Evolutionary conservation across 164 flowering plant genomes (phyloP).

Genomic region (Nymphaea colorata): DNA sequence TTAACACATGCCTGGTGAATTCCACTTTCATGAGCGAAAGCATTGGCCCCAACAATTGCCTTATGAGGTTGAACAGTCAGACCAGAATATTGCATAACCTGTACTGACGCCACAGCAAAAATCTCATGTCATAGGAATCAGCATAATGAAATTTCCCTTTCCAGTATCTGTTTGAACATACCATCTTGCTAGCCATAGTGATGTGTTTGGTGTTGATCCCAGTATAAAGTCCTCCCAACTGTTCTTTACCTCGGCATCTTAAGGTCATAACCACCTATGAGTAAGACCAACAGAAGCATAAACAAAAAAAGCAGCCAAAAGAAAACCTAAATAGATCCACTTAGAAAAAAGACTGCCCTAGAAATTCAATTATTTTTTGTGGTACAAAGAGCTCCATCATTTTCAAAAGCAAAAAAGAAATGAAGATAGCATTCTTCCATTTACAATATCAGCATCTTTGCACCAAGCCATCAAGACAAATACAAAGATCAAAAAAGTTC

Average conservation of each 20-base stretch:
- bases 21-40: conserved; percentile 99
- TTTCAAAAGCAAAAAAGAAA: too few relatives aligned
- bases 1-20: conserved; percentile 67
- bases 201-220: conserved; percentile 65
- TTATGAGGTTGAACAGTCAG: conserved; percentile 85
- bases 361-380: too few relatives aligned
- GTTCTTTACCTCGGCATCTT: conserved; percentile 64
- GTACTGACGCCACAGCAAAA: not conserved
- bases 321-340: not conserved
- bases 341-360: too few relatives aligned
- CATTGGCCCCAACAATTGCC: conserved; percentile 97
- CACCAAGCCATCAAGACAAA: too few relatives aligned
- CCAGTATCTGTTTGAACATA: conserved; percentile 7
- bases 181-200: conserved; percentile 91
- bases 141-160: too few relatives aligned
- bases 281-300: not conserved
- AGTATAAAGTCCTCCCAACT: conserved; percentile 67
- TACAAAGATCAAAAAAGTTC: too few relatives aligned
- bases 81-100: conserved; percentile 87
- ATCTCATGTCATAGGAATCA: too few relatives aligned
- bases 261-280: conserved; percentile 84
- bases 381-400: too few relatives aligned
- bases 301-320: not conserved
- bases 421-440: too few relatives aligned
- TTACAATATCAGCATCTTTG: too few relatives aligned